phyloP scores from a whole-genome alignment of 345 rosid species.

The Geranium brycei region DNA sequence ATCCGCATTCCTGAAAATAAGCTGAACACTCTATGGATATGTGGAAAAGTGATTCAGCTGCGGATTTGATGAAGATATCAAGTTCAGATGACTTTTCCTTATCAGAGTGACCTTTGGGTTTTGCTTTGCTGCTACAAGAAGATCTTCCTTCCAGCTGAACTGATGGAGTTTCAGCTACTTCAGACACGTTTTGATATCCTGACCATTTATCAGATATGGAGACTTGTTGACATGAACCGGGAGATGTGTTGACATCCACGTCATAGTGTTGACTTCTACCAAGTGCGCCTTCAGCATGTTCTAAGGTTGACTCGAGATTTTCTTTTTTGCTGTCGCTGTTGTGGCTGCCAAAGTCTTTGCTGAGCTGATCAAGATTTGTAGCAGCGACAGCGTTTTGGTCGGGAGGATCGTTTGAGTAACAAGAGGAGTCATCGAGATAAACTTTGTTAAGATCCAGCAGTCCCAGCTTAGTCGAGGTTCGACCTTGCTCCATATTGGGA shows the following conservation, averaged over 20 bases:
- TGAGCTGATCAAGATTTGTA: background rate
- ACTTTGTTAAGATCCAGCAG: constrained; percentile 29
- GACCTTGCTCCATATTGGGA: constrained; percentile 8
- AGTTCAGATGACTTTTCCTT: constrained; percentile 20
- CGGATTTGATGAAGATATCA: constrained; percentile 26
- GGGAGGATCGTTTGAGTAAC: constrained; percentile 13
- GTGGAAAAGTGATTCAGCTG: constrained; percentile 50
- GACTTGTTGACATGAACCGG: background rate
- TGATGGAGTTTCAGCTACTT: constrained; percentile 6
- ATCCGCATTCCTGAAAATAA: constrained; percentile 14
- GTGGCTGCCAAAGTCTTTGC: background rate
- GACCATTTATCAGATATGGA: background rate
- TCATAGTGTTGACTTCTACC: background rate
- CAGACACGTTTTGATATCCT: constrained; percentile 8
- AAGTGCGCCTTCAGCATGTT: background rate
- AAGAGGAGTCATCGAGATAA: constrained; percentile 21
- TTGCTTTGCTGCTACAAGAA: constrained; percentile 8
- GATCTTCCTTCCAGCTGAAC: constrained; percentile 17
- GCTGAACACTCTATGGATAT: constrained; percentile 22
- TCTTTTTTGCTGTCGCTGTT: background rate
- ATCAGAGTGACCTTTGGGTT: constrained; percentile 6
- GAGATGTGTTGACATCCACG: background rate
- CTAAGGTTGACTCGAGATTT: background rate
- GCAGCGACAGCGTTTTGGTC: background rate
- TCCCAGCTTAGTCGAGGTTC: constrained; percentile 8